Evolutionary conservation across 192 early-diverging fungal genomes (phyloP), one percentile per base, ranked within the genome.

Genomic region (Chytriomyces hyalinus): DNA sequence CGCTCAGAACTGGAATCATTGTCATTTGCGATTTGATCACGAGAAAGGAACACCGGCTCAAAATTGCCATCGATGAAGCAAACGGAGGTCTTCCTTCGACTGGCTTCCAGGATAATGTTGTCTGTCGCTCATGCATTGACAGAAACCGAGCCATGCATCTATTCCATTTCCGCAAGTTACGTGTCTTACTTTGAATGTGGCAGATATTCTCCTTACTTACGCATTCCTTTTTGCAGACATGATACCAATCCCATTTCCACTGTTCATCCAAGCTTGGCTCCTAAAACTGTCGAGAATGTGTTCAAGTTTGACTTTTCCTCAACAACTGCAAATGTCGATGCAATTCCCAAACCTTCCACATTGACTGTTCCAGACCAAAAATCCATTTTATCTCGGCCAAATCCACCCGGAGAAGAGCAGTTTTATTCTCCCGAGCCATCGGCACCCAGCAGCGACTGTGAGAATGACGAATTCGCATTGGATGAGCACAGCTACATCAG

Each of bases 81-180:
- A 63, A 63, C 8, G 28, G 15, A 20, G 57, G 3, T 43, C 45
- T 73, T 28, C 72, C 72, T 11, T 36, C 36, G 0, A 45, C 61
- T 0, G 72, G 61, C 0, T 73, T 43, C 36, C 10, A 20, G 7
- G 72, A 73, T 46, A 73, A 73, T 73, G 57, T 63, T 63, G 72
- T 73, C n/a, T 73, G 72, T 26, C 53, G 61, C n/a, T 9, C 28
- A 9, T 73, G 72, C 45, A 43, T 73, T 63, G 61, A 61, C 26
- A 61, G 57, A 46, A 73, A 73, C 46, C 53, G 60, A 6, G 72
- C 72, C 11, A 63, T 63, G 57, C 60, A 61, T 45, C 28, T 63
- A 26, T 73, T 73, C 46, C 6, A 28, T 28, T 7, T 59, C 15
- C 49, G 26, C 36, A 57, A 57, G 53, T 57, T 57, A 4, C 36